phyloP scores from a whole-genome alignment of 108 stramenopile genomes.

The Cyclotella choctawhatcheeana region DNA sequence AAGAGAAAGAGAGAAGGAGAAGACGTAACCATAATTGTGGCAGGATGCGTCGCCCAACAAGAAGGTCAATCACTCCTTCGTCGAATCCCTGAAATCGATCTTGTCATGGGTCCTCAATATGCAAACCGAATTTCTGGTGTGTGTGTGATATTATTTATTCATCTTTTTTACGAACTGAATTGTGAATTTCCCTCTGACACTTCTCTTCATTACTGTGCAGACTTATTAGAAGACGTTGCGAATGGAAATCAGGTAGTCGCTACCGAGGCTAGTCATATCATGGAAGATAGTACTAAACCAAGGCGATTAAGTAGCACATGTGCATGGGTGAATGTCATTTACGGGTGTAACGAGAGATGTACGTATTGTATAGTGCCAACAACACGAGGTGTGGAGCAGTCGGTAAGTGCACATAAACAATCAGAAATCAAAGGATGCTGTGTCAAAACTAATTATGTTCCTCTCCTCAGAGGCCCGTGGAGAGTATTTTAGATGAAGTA shows the following conservation, averaged over 20 bases:
- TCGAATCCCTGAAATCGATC: constrained; percentile 84
- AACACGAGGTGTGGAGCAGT: constrained; percentile 96
- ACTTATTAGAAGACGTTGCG: constrained; percentile 91
- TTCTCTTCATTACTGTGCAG: too few relatives aligned
- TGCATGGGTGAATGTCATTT: constrained; percentile 97
- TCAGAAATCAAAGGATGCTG: too few relatives aligned
- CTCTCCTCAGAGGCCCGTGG: constrained; percentile 89
- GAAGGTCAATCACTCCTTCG: constrained; percentile 83
- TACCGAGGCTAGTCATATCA: constrained; percentile 93
- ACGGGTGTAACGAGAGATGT: constrained; percentile 98
- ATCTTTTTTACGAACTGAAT: too few relatives aligned
- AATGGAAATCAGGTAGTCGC: constrained; percentile 96
- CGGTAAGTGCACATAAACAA: too few relatives aligned
- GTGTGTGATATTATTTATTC: too few relatives aligned
- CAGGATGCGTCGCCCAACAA: constrained; percentile 92
- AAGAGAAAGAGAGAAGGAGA: constrained; percentile 68
- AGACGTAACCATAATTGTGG: constrained; percentile 85
- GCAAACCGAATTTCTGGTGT: constrained; percentile 94
- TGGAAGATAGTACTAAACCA: constrained; percentile 96
- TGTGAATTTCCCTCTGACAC: too few relatives aligned
- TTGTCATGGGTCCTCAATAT: constrained; percentile 94
- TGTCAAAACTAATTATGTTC: too few relatives aligned
- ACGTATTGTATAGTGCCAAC: constrained; percentile 98
- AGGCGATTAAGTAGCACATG: constrained; percentile 76
- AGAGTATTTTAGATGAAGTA: constrained; percentile 91